phyloP scores from a whole-genome alignment of 202 grass and related monocot genomes.

The Tripidium arundinaceum region DNA sequence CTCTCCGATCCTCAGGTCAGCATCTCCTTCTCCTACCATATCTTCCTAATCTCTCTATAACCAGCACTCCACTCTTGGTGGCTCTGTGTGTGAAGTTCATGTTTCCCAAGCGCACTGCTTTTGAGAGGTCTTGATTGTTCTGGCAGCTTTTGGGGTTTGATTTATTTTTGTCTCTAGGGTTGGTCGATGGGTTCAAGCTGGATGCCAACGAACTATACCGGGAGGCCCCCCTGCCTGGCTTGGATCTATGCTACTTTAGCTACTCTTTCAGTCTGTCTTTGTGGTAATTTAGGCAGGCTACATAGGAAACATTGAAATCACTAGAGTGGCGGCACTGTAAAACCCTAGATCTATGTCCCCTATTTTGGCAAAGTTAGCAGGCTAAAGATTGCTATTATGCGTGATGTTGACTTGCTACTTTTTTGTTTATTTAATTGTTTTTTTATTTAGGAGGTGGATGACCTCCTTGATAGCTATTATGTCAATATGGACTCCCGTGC shows the following conservation, averaged over 20 bases:
- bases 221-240: not conserved
- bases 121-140: not conserved
- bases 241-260: not conserved
- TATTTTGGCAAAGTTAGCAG: not conserved
- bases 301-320: not conserved
- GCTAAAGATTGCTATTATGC: not conserved
- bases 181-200: not conserved
- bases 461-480: constrained; percentile 20
- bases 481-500: not conserved
- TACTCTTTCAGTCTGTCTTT: not conserved
- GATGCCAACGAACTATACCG: not conserved
- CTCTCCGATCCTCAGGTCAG: constrained; percentile 37
- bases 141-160: not conserved
- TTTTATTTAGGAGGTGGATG: constrained; percentile 8
- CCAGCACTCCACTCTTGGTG: not conserved
- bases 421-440: not conserved
- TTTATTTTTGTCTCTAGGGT: constrained; percentile 14
- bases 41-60: too few species aligned
- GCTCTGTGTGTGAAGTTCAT: not conserved
- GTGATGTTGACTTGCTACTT: not conserved
- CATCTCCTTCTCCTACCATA: not conserved
- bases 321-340: not conserved
- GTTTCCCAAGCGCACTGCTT: not conserved
- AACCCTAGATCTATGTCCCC: constrained; percentile 19
- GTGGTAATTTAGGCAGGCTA: constrained; percentile 13